Conservation (phyloP, 345 rosid species). For the Lumnitzera racemosa region DNA sequence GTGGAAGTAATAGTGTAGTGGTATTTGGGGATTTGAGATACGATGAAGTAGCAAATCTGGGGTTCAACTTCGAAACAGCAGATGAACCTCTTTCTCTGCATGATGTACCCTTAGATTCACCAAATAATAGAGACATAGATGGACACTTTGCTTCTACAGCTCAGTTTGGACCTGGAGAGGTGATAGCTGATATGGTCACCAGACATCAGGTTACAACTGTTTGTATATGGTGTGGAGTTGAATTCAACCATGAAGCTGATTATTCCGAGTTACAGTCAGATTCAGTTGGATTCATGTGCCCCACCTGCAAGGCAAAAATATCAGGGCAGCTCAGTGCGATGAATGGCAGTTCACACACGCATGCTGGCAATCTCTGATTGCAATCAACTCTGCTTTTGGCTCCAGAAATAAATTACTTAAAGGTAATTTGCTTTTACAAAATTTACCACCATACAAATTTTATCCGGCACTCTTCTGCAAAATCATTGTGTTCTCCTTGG, state of each 20-base stretch:
- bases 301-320: conserved; percentile 52
- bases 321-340: conserved; percentile 29
- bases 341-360: conserved; percentile 9
- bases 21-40: conserved; percentile 41
- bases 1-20: conserved; percentile 19
- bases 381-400: background rate
- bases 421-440: background rate
- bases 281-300: conserved; percentile 70
- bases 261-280: conserved; percentile 49
- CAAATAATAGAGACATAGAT: conserved; percentile 18
- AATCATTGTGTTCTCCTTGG: too few species aligned
- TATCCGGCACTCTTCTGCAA: too few species aligned
- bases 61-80: conserved; percentile 21
- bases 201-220: conserved; percentile 26
- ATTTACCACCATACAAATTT: too few species aligned
- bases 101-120: conserved; percentile 25
- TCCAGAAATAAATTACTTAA: background rate
- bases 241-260: conserved; percentile 45
- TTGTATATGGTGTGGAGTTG: conserved; percentile 60
- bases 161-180: conserved; percentile 33
- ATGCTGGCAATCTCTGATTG: conserved; percentile 3
- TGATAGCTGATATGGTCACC: conserved; percentile 12
- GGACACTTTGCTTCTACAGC: conserved; percentile 20
- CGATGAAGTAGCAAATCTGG: conserved; percentile 37
- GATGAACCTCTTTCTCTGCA: conserved; percentile 24